Evolutionary conservation across 108 stramenopile species (phyloP).

Genomic region (Cyclotella sp.): DNA sequence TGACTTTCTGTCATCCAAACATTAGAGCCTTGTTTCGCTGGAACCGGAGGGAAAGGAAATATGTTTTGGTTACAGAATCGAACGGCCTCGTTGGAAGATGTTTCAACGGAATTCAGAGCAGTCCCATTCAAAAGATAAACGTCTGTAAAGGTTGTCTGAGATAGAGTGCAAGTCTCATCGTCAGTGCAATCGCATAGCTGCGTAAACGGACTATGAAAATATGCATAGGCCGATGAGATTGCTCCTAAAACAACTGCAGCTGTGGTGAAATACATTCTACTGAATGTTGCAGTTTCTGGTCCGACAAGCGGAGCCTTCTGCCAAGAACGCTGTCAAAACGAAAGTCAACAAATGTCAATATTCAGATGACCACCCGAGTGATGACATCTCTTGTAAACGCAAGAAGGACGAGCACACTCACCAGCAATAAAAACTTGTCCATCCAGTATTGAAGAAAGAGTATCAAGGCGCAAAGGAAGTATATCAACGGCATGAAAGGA

Average conservation of each 20-base stretch:
- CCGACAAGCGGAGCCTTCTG: conserved; percentile 60
- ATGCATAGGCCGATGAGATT: conserved; percentile 59
- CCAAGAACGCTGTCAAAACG: conserved; percentile 59
- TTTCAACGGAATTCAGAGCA: conserved; percentile 24
- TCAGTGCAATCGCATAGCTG: conserved; percentile 58
- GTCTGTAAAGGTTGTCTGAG: conserved; percentile 10
- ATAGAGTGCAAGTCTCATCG: neutral
- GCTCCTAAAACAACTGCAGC: conserved; percentile 54
- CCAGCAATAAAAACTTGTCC: conserved; percentile 71
- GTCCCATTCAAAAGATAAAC: conserved; percentile 25
- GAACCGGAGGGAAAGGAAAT: conserved; percentile 61
- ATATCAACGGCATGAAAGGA: conserved; percentile 66
- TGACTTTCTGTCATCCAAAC: conserved; percentile 69
- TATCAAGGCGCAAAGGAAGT: conserved; percentile 69
- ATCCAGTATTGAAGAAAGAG: conserved; percentile 65
- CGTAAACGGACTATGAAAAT: conserved; percentile 70
- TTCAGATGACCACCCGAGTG: neutral
- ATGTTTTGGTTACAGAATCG: conserved; percentile 58
- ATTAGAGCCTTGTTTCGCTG: conserved; percentile 32
- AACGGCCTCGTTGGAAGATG: conserved; percentile 28
- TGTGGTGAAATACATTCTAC: conserved; percentile 69
- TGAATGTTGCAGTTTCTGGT: conserved; percentile 62
- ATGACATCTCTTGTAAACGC: too few species aligned
- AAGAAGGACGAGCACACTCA: conserved; percentile 31
- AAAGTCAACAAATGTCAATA: neutral